Conservation (phyloP, 2,329 filamentous ascomycete genomes). For the Fusarium clavum region DNA sequence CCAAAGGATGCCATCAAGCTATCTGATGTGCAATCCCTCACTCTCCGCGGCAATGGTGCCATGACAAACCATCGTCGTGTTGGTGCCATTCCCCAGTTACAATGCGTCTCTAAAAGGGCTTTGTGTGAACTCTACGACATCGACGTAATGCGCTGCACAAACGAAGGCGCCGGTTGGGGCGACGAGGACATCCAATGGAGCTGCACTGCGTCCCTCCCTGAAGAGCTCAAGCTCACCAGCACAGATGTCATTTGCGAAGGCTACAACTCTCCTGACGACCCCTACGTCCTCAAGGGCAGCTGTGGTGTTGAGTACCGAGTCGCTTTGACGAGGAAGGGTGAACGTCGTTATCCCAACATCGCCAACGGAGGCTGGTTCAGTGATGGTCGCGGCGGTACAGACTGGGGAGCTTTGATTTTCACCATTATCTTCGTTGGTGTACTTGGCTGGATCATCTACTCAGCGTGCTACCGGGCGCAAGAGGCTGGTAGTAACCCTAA, state of each 20-base stretch:
- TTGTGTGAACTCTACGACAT: conserved; percentile 77
- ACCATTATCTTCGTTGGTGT: conserved; percentile 71
- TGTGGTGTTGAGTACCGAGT: conserved; percentile 93
- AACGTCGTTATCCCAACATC: conserved; percentile 73
- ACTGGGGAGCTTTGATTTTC: conserved; percentile 63
- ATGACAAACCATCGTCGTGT: conserved; percentile 82
- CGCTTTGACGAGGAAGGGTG: conserved; percentile 79
- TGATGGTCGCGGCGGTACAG: conserved; percentile 47
- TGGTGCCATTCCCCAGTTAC: conserved; percentile 79
- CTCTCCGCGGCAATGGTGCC: conserved; percentile 72
- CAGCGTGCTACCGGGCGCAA: conserved; percentile 55
- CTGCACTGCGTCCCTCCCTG: conserved; percentile 74
- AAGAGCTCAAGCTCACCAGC: conserved; percentile 76
- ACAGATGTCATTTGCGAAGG: conserved; percentile 96
- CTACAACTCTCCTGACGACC: conserved; percentile 80
- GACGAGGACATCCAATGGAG: conserved; percentile 90
- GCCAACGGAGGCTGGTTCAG: conserved; percentile 54
- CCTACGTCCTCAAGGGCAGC: conserved; percentile 88
- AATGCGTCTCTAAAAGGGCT: conserved; percentile 75
- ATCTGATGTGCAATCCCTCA: conserved; percentile 78
- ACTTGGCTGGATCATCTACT: conserved; percentile 70
- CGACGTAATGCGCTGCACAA: conserved; percentile 89
- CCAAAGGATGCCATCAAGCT: conserved; percentile 67
- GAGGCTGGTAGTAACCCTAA: conserved; percentile 17
- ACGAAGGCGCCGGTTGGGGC: conserved; percentile 83